These are phyloP conservation scores for Leccinum imitatum DNA, from an alignment of 768 basidiomycete genomes.

Conservation along the genomic window DNA sequence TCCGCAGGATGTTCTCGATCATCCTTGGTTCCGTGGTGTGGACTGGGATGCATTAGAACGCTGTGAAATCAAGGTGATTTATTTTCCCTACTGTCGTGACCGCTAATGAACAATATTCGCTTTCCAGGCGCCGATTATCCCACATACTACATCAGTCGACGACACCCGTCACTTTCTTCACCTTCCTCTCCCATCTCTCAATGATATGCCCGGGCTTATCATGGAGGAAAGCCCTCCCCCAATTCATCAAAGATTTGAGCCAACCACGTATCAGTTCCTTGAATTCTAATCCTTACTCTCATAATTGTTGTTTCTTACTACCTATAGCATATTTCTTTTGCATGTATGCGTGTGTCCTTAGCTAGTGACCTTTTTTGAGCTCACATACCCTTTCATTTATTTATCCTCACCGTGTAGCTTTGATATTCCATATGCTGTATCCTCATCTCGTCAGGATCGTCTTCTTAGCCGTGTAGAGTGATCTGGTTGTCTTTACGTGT, in stretches of 20 bases:
- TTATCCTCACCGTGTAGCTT: constrained; percentile 27
- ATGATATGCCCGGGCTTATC: constrained; percentile 78
- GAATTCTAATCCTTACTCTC: constrained; percentile 56
- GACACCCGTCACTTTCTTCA: constrained; percentile 87
- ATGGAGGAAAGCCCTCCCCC: constrained; percentile 59
- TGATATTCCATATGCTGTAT: constrained; percentile 32
- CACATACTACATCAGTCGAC: constrained; percentile 73
- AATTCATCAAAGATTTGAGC: constrained; percentile 64
- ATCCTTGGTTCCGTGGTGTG: constrained; percentile 95
- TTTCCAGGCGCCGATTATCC: constrained; percentile 79
- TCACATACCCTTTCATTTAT: constrained; percentile 11
- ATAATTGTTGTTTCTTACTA: constrained; percentile 14
- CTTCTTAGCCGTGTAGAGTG: constrained; percentile 11
- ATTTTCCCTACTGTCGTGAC: constrained; percentile 3
- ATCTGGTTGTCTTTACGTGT: constrained; percentile 5
- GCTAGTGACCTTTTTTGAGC: background rate
- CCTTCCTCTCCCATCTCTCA: constrained; percentile 70
- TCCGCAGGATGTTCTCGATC: constrained; percentile 85
- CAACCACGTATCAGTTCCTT: constrained; percentile 67
- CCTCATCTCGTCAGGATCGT: constrained; percentile 11
- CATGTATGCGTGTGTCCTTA: constrained; percentile 6
- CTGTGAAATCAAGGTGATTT: constrained; percentile 77
- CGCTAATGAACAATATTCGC: constrained; percentile 6
- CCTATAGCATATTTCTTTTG: constrained; percentile 30
- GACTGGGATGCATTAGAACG: constrained; percentile 89